Evolutionary conservation across 1,139 yeast species (phyloP), one percentile per base, ranked within the genome.

Genomic region (Kluyveromyces sp.): DNA sequence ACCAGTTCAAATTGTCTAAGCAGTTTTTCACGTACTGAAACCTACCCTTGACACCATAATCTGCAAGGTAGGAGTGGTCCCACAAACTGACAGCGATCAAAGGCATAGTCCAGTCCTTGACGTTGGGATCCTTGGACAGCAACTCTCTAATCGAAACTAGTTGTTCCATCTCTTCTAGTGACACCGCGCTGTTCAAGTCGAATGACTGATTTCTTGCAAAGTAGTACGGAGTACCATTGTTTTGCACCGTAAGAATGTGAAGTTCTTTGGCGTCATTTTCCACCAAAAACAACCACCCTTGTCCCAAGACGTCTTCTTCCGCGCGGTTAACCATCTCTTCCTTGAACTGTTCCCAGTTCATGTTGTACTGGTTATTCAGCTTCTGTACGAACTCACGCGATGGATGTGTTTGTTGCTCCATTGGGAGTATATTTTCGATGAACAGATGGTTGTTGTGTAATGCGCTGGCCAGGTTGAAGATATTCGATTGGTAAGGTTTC

Each of bases 361-460:
- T 47, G 13, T 44, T 48, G 47, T 56, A 59, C 8, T 62, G 59
- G n/a, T 50, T 53, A 22, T 54, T 43, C 16, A 61, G 45, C 17
- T 52, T 46, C 8, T 50, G 40, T 29, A 48, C 35, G 33, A 78
- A 64, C 11, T 66, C 60, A 57, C 77, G 69, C 13, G 79, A 74
- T 9, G 82, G 81, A 49, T 61, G 61, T 11, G 75, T 67, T 19
- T 56, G 51, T 36, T 42, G 45, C 49, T 64, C 56, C 20, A 67
- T 53, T 4, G 65, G 61, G 12, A 53, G 41, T 47, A 89, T 71
- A 57, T 85, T 84, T 61, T 83, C 80, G 61, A 88, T 79, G 56
- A 84, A 87, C 47, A 92, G 73, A 66, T 92, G 98, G 68, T 92
- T 92, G 68, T 88, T 89, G 67, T 85, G 94, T 2, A 89, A 82